Conservation (phyloP, 2,329 filamentous ascomycete genomes). For the Colletotrichum somersetense region DNA sequence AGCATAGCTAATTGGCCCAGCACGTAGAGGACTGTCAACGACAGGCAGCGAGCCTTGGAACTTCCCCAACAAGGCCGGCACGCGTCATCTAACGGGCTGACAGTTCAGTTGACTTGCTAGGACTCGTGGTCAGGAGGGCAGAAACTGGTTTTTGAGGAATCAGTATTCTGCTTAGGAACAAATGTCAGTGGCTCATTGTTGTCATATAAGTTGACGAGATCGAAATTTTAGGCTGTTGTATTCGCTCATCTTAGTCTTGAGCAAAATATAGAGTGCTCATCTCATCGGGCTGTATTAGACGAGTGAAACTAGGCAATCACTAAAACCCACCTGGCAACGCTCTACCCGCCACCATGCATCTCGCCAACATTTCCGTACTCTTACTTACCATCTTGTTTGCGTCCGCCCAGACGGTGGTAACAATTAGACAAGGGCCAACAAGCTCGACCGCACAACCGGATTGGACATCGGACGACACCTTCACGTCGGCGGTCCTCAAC, state of each 20-base stretch:
- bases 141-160: constrained; percentile 1
- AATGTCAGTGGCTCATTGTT: not conserved
- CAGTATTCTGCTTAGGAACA: not conserved
- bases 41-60: constrained; percentile 17
- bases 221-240: too few relatives aligned
- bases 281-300: not conserved
- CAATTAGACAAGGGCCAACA: constrained; percentile 45
- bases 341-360: constrained; percentile 2
- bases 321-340: not conserved
- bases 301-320: too few relatives aligned
- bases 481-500: constrained; percentile 70
- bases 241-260: not conserved
- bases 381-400: not conserved
- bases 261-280: not conserved
- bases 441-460: constrained; percentile 48
- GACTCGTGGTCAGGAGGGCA: constrained; percentile 1
- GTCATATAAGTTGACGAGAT: not conserved
- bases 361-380: not conserved
- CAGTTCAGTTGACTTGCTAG: constrained; percentile 1
- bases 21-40: constrained; percentile 8
- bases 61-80: not conserved
- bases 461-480: constrained; percentile 52
- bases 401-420: constrained; percentile 37
- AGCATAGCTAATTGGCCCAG: constrained; percentile 4
- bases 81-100: constrained; percentile 26